phyloP scores from a whole-genome alignment of 148 eudicot species.

The Tetragonia tetragonoides region DNA sequence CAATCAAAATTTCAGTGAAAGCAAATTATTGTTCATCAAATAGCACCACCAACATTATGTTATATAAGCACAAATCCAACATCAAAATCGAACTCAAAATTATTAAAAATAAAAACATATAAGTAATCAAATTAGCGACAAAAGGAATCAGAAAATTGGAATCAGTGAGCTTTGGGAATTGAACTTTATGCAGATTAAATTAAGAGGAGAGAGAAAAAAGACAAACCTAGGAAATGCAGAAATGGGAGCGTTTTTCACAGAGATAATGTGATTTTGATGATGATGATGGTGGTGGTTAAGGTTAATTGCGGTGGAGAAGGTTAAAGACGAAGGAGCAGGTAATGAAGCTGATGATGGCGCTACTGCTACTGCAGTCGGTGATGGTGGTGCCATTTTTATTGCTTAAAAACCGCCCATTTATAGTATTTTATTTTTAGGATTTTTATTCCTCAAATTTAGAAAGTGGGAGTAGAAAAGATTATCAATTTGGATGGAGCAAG shows the following conservation, averaged over 20 bases:
- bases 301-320: background rate
- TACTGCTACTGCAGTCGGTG: background rate
- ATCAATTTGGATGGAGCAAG: too few species aligned
- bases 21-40: background rate
- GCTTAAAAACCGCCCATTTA: too few species aligned
- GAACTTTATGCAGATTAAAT: background rate
- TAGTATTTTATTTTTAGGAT: too few species aligned
- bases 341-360: background rate
- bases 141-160: background rate
- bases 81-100: background rate
- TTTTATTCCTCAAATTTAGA: too few species aligned
- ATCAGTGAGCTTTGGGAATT: background rate
- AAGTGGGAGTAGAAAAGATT: too few species aligned
- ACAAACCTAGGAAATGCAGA: conserved; percentile 5
- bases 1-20: background rate
- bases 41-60: background rate
- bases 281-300: background rate
- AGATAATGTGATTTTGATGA: background rate
- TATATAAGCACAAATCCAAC: background rate
- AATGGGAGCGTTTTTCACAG: background rate
- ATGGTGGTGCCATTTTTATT: background rate
- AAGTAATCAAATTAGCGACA: background rate
- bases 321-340: conserved; percentile 9
- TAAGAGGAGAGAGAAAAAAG: background rate
- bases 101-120: background rate